Evolutionary conservation across 768 basidiomycete species (phyloP).

Genomic region (Tylopilus sp.): DNA sequence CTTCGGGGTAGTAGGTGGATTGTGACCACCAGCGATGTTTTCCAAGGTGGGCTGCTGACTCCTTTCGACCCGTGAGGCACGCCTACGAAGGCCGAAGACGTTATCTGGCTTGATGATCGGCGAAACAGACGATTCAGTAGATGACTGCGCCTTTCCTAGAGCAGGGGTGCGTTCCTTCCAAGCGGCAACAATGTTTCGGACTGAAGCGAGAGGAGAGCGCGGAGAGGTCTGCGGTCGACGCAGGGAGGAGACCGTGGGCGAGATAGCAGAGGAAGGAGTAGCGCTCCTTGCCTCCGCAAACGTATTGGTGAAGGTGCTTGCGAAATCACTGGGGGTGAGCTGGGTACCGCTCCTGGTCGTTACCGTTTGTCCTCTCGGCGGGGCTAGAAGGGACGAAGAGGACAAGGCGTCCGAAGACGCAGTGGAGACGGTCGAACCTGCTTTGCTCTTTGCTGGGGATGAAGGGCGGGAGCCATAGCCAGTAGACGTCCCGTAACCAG

Average conservation of each 20-base stretch:
- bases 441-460: conserved; percentile 45
- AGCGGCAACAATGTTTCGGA: conserved; percentile 72
- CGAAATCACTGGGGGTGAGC: conserved; percentile 35
- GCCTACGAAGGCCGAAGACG: conserved; percentile 34
- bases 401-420: conserved; percentile 23
- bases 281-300: conserved; percentile 37
- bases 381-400: conserved; percentile 47
- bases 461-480: conserved; percentile 43
- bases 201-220: conserved; percentile 67
- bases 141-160: conserved; percentile 32
- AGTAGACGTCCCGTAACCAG: conserved; percentile 28
- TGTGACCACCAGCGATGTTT: conserved; percentile 3
- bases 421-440: conserved; percentile 29
- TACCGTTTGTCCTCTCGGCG: conserved; percentile 36
- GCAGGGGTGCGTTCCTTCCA: conserved; percentile 77
- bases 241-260: conserved; percentile 49
- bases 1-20: conserved; percentile 24
- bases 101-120: conserved; percentile 30
- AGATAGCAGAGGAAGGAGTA: conserved; percentile 25
- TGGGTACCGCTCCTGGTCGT: conserved; percentile 31
- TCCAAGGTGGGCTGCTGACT: conserved; percentile 13
- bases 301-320: conserved; percentile 37
- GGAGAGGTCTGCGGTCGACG: conserved; percentile 65
- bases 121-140: conserved; percentile 39
- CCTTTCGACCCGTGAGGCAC: conserved; percentile 27